phyloP scores from a whole-genome alignment of 805 yeast species.

The Lipomyces kockii region DNA sequence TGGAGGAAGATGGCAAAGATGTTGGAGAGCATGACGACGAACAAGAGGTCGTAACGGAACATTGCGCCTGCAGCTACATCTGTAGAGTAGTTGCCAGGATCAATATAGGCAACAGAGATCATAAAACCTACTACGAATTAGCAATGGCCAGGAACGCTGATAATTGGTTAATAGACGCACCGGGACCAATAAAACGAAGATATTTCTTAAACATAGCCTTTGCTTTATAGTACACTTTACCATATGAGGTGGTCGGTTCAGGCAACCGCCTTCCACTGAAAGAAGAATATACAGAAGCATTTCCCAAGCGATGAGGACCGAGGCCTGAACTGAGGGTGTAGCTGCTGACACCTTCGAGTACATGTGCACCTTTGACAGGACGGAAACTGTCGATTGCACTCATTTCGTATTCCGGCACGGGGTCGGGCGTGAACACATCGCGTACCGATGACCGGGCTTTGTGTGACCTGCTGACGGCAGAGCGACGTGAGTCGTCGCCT shows the following conservation, averaged over 20 bases:
- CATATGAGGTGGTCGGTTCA: background rate
- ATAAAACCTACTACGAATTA: constrained; percentile 56
- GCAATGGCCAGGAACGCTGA: background rate
- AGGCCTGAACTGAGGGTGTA: background rate
- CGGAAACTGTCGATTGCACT: background rate
- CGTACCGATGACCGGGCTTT: background rate
- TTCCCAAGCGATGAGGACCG: background rate
- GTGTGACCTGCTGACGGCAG: background rate
- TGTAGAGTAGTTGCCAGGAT: constrained; percentile 95
- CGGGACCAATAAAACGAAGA: constrained; percentile 83
- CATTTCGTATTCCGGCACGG: constrained; percentile 2
- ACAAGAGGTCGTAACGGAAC: constrained; percentile 75
- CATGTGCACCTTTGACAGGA: background rate
- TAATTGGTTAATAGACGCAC: background rate
- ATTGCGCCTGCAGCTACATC: constrained; percentile 94
- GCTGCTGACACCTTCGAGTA: background rate
- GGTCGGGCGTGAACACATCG: background rate
- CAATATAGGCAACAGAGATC: constrained; percentile 96
- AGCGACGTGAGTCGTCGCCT: background rate
- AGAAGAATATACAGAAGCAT: background rate
- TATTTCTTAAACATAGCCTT: constrained; percentile 51
- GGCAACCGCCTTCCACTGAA: background rate
- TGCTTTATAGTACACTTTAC: background rate
- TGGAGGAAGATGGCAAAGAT: constrained; percentile 87
- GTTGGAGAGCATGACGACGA: constrained; percentile 78